A percentile compares a stretch with the other conserved stretches of the same genome.
Evolutionary conservation across 352 stramenopile genomes (phyloP).

Genomic region (Pythium coloratum): DNA sequence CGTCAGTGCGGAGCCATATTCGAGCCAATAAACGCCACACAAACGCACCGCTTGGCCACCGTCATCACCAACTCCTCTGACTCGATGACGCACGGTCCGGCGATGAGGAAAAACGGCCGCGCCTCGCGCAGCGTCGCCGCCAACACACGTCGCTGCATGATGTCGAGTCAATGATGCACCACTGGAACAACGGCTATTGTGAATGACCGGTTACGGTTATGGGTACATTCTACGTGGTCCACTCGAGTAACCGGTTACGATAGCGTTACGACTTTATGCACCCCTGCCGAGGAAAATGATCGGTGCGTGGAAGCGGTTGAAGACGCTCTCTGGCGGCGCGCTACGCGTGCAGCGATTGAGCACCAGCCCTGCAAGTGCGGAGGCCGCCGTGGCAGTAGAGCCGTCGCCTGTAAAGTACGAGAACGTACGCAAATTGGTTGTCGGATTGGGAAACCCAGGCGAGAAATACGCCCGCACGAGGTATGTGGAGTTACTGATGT

Average conservation of each 20-base stretch:
- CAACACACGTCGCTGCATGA: slow-evolving; percentile 51
- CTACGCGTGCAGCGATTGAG: slow-evolving; percentile 14
- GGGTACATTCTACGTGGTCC: slow-evolving; percentile 22
- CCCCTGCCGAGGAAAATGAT: slow-evolving; percentile 8
- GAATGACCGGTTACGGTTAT: background rate
- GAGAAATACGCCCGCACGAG: slow-evolving; percentile 80
- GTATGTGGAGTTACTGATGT: slow-evolving; percentile 26
- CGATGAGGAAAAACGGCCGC: slow-evolving; percentile 84
- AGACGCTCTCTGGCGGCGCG: slow-evolving; percentile 23
- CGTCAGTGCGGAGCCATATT: background rate
- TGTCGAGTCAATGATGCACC: slow-evolving; percentile 3
- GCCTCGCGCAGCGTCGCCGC: slow-evolving; percentile 55
- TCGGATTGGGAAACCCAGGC: slow-evolving; percentile 83
- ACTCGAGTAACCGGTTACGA: slow-evolving; percentile 5
- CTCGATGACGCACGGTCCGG: slow-evolving; percentile 80
- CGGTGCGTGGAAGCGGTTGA: slow-evolving; percentile 23
- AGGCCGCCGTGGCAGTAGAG: background rate
- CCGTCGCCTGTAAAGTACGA: slow-evolving; percentile 47
- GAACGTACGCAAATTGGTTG: slow-evolving; percentile 76
- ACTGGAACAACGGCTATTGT: background rate
- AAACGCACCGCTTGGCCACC: slow-evolving; percentile 59
- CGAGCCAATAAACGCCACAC: background rate
- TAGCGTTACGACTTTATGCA: background rate
- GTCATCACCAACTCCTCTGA: slow-evolving; percentile 64
- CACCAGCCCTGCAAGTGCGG: background rate